Evolutionary conservation across 352 stramenopile genomes (phyloP).

Genomic region (Phytophthora palmivora): DNA sequence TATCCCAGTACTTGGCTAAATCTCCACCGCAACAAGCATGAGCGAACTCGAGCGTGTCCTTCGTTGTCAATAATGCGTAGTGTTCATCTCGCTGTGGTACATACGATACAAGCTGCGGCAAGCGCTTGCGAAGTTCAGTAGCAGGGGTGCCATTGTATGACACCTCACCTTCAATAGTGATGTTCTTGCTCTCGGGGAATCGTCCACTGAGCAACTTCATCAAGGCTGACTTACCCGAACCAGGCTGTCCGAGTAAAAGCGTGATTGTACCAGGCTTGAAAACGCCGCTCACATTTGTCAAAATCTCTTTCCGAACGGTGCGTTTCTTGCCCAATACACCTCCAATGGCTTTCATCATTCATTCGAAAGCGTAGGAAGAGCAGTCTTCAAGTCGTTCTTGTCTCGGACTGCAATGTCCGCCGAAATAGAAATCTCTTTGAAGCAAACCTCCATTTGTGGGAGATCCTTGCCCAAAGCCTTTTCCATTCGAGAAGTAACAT

Average conservation of each 20-base stretch:
- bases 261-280: conserved; percentile 23
- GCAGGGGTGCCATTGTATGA: conserved; percentile 17
- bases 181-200: conserved; percentile 13
- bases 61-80: conserved; percentile 14
- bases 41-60: conserved; percentile 23
- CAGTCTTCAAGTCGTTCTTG: conserved; percentile 12
- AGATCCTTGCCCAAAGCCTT: conserved; percentile 6
- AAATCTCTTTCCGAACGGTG: conserved; percentile 12
- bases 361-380: conserved; percentile 15
- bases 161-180: conserved; percentile 17
- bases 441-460: conserved; percentile 8
- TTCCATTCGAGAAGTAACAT: conserved; percentile 13
- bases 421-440: conserved; percentile 16
- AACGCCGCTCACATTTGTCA: conserved; percentile 17
- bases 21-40: conserved; percentile 21
- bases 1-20: conserved; percentile 11
- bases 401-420: conserved; percentile 15
- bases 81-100: conserved; percentile 18
- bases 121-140: not conserved
- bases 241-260: conserved; percentile 22
- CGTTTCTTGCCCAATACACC: conserved; percentile 1
- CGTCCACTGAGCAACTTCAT: conserved; percentile 30
- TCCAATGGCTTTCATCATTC: conserved; percentile 4
- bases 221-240: conserved; percentile 25
- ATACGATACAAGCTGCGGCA: conserved; percentile 28